phyloP scores from a whole-genome alignment of 1,139 yeast genomes.

The Pichia sp. region DNA sequence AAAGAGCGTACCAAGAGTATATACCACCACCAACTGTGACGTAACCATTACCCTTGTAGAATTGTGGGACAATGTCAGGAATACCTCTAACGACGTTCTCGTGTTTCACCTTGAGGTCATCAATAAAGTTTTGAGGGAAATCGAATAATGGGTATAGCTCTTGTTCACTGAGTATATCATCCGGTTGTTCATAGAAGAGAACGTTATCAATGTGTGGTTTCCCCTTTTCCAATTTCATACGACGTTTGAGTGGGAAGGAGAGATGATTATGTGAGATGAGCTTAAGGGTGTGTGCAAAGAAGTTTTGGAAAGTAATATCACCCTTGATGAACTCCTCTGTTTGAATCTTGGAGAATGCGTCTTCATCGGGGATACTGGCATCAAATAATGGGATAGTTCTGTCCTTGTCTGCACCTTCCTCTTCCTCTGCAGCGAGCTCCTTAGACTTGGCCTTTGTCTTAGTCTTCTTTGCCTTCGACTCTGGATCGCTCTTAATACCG shows the following conservation, averaged over 20 bases:
- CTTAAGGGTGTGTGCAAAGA: constrained; percentile 19
- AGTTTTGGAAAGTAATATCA: constrained; percentile 17
- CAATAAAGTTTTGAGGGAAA: constrained; percentile 22
- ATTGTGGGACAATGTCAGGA: constrained; percentile 19
- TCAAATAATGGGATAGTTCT: constrained; percentile 22
- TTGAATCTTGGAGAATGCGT: constrained; percentile 15
- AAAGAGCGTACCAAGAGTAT: constrained; percentile 64
- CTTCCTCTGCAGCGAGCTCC: not conserved
- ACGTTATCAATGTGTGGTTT: constrained; percentile 21
- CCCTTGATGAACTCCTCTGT: constrained; percentile 16
- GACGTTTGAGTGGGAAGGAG: constrained; percentile 20
- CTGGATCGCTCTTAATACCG: too few species aligned
- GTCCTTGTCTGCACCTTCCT: constrained; percentile 15
- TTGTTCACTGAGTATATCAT: constrained; percentile 18
- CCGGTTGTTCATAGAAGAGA: constrained; percentile 17
- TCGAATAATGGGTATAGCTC: constrained; percentile 17
- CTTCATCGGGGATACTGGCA: constrained; percentile 22
- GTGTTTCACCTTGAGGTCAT: constrained; percentile 22
- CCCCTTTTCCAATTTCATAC: constrained; percentile 17
- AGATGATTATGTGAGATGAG: constrained; percentile 16
- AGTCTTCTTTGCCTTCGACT: too few species aligned
- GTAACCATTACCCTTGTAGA: constrained; percentile 64
- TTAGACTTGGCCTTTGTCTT: too few species aligned
- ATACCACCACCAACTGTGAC: constrained; percentile 77
- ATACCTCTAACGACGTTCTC: constrained; percentile 19